phyloP scores from a whole-genome alignment of 371 early-diverging fungal species.

The Chytridiales sp. region DNA sequence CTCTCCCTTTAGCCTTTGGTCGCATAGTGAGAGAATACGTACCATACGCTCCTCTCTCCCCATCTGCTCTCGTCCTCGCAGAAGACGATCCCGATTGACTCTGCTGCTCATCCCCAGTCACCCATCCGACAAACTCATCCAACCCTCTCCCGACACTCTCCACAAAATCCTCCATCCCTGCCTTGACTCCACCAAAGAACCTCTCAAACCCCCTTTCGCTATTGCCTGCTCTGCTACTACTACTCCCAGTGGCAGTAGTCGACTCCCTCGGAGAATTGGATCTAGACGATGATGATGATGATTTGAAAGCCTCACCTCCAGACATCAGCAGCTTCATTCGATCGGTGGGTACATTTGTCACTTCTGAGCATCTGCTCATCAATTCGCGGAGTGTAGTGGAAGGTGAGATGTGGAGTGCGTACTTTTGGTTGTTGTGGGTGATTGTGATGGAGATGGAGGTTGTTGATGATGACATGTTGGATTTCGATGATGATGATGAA shows the following conservation, averaged over 20 bases:
- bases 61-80: no score
- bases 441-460: constrained; percentile 1
- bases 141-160: no score
- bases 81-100: no score
- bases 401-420: constrained; percentile 3
- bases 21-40: no score
- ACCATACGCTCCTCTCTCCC: constrained; percentile 10
- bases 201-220: no score
- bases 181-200: no score
- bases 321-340: constrained; percentile 35
- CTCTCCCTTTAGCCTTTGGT: no score
- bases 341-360: constrained; percentile 30
- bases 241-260: no score
- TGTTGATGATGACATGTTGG: no score
- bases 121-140: constrained; percentile 9
- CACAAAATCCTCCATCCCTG: no score
- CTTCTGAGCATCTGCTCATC: constrained; percentile 18
- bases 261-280: background rate
- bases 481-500: no score
- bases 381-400: constrained; percentile 22
- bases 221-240: no score
- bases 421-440: constrained; percentile 2
- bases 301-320: constrained; percentile 29
- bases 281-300: background rate
- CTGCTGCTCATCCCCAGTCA: constrained; percentile 11